Evolutionary conservation across 1,139 yeast genomes (phyloP), one percentile per base, ranked within the genome.

Genomic region (Debaryomyces nepalensis): DNA sequence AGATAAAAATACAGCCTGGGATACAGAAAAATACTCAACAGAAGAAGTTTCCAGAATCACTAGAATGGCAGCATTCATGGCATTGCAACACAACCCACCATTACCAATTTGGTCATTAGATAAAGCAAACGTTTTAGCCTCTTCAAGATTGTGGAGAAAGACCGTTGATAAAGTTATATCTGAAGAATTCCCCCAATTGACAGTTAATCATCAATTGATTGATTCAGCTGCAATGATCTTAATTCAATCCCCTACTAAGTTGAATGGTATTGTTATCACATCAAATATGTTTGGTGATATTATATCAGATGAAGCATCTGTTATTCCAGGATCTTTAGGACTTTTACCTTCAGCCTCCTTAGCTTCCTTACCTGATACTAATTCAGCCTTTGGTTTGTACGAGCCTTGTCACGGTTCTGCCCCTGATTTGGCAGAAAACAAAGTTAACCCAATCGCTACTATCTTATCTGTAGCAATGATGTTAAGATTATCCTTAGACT

Each of bases 351-450:
- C 97, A 48, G 99, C 99, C 5, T 90, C 98, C 16, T 79, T 93
- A 58, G 95, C 97, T 4, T 88, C 97, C 12, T 77, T 93, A 58
- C 99, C 99, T 45, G 97, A 91, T 65, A 82, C 91, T 36, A 91
- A 91, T 75, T 73, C 79, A 38, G 98, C 98, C 0, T 90, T 93
- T 62, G 99, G 99, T 48, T 77, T 93, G 50, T 93, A 93, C 65
- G 99, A 93, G 70, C 99, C 99, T 52, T 91, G 98, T 63, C 99
- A 93, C 65, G 99, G 99, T 37, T 86, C 97, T 33, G 99, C 99
- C 20, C 99, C 99, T 33, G 99, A 93, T 66, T 79, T 93, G 61
- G 84, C 84, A 41, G 74, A 72, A 47, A 88, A 89, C 63, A 86
- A 87, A 71, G 99, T 90, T 44, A 93, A 93, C 68, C 99, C 99